A percentile compares a stretch with the other conserved stretches of the same genome.
These are phyloP conservation scores for Paraleonurus japonicus DNA, from an alignment of 257 asterid genomes.

Conservation along the genomic window DNA sequence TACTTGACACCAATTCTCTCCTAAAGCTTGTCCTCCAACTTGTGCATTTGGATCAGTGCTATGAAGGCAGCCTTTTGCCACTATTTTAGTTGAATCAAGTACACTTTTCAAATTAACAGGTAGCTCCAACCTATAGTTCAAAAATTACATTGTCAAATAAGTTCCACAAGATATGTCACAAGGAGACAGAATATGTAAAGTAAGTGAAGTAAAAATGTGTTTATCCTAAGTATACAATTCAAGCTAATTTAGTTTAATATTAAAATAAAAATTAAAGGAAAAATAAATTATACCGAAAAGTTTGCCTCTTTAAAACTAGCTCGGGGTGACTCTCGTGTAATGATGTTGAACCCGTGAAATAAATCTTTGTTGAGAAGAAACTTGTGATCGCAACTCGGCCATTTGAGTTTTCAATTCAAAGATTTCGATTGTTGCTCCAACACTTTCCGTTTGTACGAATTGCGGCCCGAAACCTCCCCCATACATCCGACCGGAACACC, in stretches of 20 bases:
- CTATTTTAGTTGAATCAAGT: background rate
- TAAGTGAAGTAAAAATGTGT: no score
- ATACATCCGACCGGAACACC: conserved; percentile 1
- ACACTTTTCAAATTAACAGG: background rate
- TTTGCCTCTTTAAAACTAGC: background rate
- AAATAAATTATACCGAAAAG: background rate
- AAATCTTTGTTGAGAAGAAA: background rate
- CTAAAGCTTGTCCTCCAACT: no score
- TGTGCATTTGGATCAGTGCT: no score
- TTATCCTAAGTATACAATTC: no score
- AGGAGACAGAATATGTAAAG: no score
- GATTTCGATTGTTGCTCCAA: background rate
- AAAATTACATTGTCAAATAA: background rate
- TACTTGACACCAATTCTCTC: background rate
- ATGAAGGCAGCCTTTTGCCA: no score
- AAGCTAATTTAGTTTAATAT: background rate
- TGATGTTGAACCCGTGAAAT: background rate
- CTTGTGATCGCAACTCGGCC: background rate
- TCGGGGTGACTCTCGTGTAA: background rate
- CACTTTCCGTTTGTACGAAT: background rate
- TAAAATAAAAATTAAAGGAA: background rate
- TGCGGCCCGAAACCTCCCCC: background rate
- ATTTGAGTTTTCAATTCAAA: background rate
- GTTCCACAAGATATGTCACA: no score
- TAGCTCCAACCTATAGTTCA: background rate